Evolutionary conservation across 768 basidiomycete genomes (phyloP), one percentile per base, ranked within the genome.

Genomic region (Lactarius sp.): DNA sequence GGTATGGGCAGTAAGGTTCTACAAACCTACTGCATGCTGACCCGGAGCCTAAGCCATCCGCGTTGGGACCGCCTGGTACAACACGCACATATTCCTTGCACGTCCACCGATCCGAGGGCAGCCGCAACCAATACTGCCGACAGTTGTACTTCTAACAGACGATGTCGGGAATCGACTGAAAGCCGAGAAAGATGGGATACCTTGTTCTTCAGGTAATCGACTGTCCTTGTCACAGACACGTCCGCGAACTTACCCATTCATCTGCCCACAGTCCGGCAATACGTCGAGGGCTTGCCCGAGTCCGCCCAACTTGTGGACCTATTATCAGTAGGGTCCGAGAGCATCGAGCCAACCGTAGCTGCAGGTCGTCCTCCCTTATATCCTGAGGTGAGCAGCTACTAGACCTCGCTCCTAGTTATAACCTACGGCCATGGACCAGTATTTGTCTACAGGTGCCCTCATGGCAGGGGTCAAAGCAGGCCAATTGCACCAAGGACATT

Each of bases 401-500:
- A 52, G 46, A 54, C 37, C 3, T 20, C 34, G 13, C 42, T 10
- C 39, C n/a, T 62, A 36, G 14, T 37, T 18, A 36, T 34, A 27
- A n/a, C 51, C 42, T 27, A 39, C 16, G 27, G 34, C 20, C 41
- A 61, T 56, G 59, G 39, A 33, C 4, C 60, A 98, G 93, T 95
- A 98, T 72, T 78, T 97, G 16, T 79, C 94, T 0, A 79, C 82
- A 9, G 80, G 86, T 0, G 85, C 83, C 0, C 74, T 98, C 9
- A 71, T 85, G 44, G 91, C 94, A 10, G 95, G 94, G 1, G 80
- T 98, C 61, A 95, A 94, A 73, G 82, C 84, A 4, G 92, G 92
- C 2, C 78, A 87, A 47, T 81, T 95, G 4, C 84, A 93, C 70
- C 93, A 98, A 76, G 97, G 97, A 0, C 87, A 95, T 72, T 99